phyloP scores from a whole-genome alignment of 2,329 filamentous ascomycete genomes.

The Apiospora arundinis region DNA sequence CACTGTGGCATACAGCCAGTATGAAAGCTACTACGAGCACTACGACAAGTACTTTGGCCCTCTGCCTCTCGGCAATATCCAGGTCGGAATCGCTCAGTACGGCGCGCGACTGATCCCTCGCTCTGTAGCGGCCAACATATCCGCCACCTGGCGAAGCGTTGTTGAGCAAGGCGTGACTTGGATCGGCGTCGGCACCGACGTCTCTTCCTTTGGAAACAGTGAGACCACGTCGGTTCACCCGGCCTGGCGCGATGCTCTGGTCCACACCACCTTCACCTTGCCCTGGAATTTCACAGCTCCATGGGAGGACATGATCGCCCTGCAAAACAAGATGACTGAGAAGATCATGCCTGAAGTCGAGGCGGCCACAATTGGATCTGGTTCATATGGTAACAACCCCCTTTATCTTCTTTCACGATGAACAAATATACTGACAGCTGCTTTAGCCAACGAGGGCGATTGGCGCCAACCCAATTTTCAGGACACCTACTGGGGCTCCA shows the following conservation, averaged over 20 bases:
- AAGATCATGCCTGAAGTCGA: constrained; percentile 37
- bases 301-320: constrained; percentile 33
- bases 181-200: constrained; percentile 40
- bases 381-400: constrained; percentile 34
- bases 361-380: constrained; percentile 33
- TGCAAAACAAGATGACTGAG: constrained; percentile 40
- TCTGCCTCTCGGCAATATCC: constrained; percentile 42
- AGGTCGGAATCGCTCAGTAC: constrained; percentile 42
- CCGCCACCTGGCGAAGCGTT: constrained; percentile 37
- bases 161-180: constrained; percentile 39
- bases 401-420: not conserved
- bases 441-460: constrained; percentile 48
- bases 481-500: constrained; percentile 35
- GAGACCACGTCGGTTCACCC: constrained; percentile 42
- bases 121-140: constrained; percentile 38
- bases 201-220: constrained; percentile 33
- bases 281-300: constrained; percentile 32
- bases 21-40: constrained; percentile 40
- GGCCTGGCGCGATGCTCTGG: constrained; percentile 41
- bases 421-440: not conserved
- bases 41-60: constrained; percentile 45
- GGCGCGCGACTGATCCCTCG: constrained; percentile 45
- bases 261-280: constrained; percentile 29
- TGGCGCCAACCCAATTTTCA: constrained; percentile 43
- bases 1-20: constrained; percentile 35